Evolutionary conservation across 345 rosid genomes (phyloP).

Genomic region (Euphorbia pulcherrima): DNA sequence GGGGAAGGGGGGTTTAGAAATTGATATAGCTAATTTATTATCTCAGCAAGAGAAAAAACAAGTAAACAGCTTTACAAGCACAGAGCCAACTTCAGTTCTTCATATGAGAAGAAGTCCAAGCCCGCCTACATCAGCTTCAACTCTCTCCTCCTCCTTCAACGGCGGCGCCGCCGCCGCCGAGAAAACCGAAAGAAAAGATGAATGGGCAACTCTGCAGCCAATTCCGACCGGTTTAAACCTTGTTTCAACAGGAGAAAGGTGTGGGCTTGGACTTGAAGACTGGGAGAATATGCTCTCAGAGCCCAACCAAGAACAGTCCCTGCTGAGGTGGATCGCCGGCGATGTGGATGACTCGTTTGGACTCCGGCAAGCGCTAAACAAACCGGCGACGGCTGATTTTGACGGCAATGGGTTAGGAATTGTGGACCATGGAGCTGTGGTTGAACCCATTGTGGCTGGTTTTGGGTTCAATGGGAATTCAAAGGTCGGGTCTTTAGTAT

Average conservation of each 20-base stretch:
- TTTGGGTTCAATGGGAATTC: constrained; percentile 35
- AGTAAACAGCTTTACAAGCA: constrained; percentile 23
- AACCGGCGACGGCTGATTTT: constrained; percentile 34
- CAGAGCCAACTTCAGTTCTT: constrained; percentile 41
- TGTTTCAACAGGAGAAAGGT: constrained; percentile 34
- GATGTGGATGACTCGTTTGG: constrained; percentile 49
- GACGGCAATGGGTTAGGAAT: constrained; percentile 40
- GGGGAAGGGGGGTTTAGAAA: constrained; percentile 32
- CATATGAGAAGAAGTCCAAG: constrained; percentile 61
- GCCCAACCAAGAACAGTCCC: constrained; percentile 42
- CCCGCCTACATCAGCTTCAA: constrained; percentile 61
- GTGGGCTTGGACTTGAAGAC: constrained; percentile 44
- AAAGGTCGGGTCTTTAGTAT: constrained; percentile 19
- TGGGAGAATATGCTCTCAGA: constrained; percentile 53
- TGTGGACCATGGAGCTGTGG: constrained; percentile 33
- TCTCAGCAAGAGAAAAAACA: constrained; percentile 15
- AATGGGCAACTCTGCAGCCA: constrained; percentile 43
- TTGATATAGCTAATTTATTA: constrained; percentile 35
- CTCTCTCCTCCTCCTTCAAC: constrained; percentile 60
- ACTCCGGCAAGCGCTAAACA: constrained; percentile 27
- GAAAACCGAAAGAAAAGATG: constrained; percentile 37
- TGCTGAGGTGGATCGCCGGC: constrained; percentile 46
- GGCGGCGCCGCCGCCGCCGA: constrained; percentile 31
- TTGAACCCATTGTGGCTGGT: constrained; percentile 27
- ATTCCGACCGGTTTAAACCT: constrained; percentile 31